Base-by-base conservation (phyloP, 129 eudicot genomes). In the Lonicera japonica region DNA sequence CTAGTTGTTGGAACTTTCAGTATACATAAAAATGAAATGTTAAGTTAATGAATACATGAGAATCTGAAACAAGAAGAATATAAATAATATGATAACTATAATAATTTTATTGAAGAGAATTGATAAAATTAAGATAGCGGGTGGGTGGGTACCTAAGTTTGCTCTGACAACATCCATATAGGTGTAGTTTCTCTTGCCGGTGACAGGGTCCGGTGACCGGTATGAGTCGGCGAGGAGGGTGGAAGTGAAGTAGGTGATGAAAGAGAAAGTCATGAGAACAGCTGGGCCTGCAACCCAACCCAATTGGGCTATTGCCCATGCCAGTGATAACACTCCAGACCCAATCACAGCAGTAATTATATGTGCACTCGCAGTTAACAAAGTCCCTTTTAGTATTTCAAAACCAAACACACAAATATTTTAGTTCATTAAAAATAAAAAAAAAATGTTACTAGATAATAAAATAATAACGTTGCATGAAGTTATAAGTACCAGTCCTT, bases 271-370 rank as follows among this genome's bases (percentile, higher is more conserved):
- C 46, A 82, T 20, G 11, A 91, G 86, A 50, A 84, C 88, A 0
- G 88, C 83, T 0, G 95, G 90, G 0, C 98, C 98, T 1, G 86
- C 82, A 1, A 75, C 82, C 98, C 98, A 91, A 1, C 97, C 97
- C 17, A 91, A 48, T 63, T 91, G 97, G 0, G 97, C 97, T 12
- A 87, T 79, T 0, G 90, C 94, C 97, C 97, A 91, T 46, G 97
- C 90, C 48, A 91, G 71, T 0, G 97, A 87, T 21, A 91, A 64
- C 58, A 91, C 95, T 0, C 97, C 97, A 0, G 97, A 91, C 56
- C 97, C 97, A 24, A 91, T 87, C 43, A 91, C 95, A 1, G 97
- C 97, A n/a, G 97, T 91, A 34, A 91, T 77, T 20, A 87, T 87
- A 56, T 91, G 98, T 15, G 98, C 94, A 39, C 95, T 91, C 0